These are phyloP conservation scores for Sporobolomyces pararoseus DNA, from an alignment of 768 basidiomycete species.

Conservation along the genomic window DNA sequence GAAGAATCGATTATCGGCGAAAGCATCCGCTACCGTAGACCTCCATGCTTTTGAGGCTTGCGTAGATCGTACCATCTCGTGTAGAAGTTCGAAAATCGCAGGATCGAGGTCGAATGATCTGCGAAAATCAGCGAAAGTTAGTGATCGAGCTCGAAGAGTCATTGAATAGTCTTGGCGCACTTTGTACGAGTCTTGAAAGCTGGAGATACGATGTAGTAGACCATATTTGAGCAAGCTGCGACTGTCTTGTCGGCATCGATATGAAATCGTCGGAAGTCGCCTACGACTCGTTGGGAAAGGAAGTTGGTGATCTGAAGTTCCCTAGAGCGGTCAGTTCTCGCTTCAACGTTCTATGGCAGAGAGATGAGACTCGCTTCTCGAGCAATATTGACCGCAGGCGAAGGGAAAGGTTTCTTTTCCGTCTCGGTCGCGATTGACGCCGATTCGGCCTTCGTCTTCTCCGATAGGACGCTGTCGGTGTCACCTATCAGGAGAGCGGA, in stretches of 20 bases:
- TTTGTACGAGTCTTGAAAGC: constrained; percentile 71
- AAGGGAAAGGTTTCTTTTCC: background rate
- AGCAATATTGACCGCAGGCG: background rate
- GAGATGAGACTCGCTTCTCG: constrained; percentile 13
- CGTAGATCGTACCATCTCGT: constrained; percentile 68
- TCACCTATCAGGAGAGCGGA: too few relatives aligned
- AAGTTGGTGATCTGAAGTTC: constrained; percentile 23
- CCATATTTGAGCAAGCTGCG: constrained; percentile 73
- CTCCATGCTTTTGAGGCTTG: constrained; percentile 80
- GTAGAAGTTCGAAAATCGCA: constrained; percentile 63
- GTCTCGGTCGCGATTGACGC: constrained; percentile 5
- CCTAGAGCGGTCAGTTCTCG: background rate
- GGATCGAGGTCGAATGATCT: constrained; percentile 71
- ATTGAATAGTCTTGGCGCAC: constrained; percentile 51
- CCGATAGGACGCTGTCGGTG: constrained; percentile 22
- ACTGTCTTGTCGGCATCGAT: constrained; percentile 78
- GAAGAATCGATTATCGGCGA: constrained; percentile 85
- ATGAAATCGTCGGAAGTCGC: constrained; percentile 55
- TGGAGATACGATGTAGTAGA: constrained; percentile 77
- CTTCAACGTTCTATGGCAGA: background rate
- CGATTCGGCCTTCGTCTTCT: constrained; percentile 26
- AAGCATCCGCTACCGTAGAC: constrained; percentile 68
- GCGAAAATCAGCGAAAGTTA: constrained; percentile 50
- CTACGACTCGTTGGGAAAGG: constrained; percentile 18
- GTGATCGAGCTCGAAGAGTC: background rate